Evolutionary conservation across 73 alveolate species (phyloP).

Genomic region (Tetrahymena malaccensis): DNA sequence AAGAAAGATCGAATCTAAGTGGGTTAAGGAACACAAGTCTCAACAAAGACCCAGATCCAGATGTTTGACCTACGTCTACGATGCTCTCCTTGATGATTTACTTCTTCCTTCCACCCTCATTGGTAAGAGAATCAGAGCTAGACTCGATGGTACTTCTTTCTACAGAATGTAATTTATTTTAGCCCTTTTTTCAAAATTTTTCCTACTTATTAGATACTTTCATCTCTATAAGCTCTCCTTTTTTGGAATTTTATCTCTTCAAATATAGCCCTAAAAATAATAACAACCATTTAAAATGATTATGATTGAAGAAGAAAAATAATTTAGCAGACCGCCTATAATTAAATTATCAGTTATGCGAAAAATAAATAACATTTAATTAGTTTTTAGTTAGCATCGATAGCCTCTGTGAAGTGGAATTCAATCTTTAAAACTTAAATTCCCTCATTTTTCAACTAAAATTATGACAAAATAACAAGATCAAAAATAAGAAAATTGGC

Average conservation of each 20-base stretch:
- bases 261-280: neutral
- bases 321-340: neutral
- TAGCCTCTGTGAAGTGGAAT: neutral
- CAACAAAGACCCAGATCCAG: constrained; percentile 38
- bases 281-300: neutral
- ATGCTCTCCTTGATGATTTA: constrained; percentile 36
- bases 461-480: neutral
- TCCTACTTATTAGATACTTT: neutral
- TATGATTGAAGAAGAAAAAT: neutral
- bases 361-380: too few species aligned
- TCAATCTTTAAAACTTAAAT: too few species aligned
- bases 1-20: constrained; percentile 29
- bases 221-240: neutral
- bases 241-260: neutral
- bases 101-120: constrained; percentile 24
- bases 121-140: constrained; percentile 41
- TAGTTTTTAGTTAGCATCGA: neutral
- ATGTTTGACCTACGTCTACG: constrained; percentile 30
- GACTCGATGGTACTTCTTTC: constrained; percentile 38
- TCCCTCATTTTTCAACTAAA: neutral
- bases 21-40: constrained; percentile 41
- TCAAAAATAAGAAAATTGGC: neutral
- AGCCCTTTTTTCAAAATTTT: neutral
- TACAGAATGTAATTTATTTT: constrained; percentile 21
- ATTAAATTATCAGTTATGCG: neutral